These are phyloP conservation scores for Colletotrichum euphorbiae DNA, from an alignment of 2,329 filamentous ascomycete species.

Conservation along the genomic window DNA sequence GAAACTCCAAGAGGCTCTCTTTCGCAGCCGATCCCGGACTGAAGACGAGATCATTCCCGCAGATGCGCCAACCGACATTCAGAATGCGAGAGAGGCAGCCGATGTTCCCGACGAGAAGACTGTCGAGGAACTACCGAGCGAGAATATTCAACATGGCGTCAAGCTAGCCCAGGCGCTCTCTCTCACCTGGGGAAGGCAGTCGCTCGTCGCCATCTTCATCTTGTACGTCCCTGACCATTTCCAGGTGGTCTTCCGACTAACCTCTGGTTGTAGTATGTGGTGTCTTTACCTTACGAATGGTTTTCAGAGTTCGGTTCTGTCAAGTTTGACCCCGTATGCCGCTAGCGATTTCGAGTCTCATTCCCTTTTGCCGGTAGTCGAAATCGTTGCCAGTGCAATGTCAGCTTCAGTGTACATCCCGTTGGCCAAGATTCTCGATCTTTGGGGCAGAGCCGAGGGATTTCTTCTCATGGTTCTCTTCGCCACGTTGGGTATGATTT, in stretches of 20 bases:
- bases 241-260: not conserved
- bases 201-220: constrained; percentile 41
- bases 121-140: constrained; percentile 21
- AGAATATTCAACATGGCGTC: constrained; percentile 42
- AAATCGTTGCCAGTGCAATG: constrained; percentile 65
- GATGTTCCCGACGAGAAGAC: constrained; percentile 16
- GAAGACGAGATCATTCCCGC: not conserved
- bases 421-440: constrained; percentile 71
- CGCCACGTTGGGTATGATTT: constrained; percentile 62
- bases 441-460: constrained; percentile 72
- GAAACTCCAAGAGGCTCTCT: constrained; percentile 1
- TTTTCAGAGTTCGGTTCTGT: constrained; percentile 57
- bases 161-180: constrained; percentile 43
- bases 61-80: not conserved
- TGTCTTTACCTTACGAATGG: constrained; percentile 64
- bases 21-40: not conserved
- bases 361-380: constrained; percentile 64
- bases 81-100: not conserved
- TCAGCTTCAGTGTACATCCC: constrained; percentile 71
- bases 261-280: constrained; percentile 34
- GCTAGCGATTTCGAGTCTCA: constrained; percentile 64
- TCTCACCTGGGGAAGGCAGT: constrained; percentile 41
- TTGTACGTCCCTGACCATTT: constrained; percentile 6
- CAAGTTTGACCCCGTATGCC: constrained; percentile 57
- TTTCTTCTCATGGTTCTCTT: constrained; percentile 65